A percentile compares a stretch with the other conserved stretches of the same genome.
Evolutionary conservation across 73 alveolate species (phyloP).

Genomic region (Symbiodinium natans): DNA sequence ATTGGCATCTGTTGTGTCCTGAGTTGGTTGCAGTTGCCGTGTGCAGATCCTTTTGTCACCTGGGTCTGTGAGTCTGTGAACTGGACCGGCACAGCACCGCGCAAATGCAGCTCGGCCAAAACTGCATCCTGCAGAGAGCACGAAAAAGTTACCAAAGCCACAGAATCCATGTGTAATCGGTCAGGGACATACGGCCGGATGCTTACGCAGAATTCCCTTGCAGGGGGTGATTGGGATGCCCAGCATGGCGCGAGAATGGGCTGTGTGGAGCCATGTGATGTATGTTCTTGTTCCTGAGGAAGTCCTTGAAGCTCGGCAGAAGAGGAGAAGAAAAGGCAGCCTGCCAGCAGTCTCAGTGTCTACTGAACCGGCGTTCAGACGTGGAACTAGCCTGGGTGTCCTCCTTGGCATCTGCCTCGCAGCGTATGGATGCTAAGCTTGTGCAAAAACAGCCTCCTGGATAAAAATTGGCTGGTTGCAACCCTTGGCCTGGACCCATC

Average conservation of each 20-base stretch:
- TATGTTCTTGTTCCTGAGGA: neutral
- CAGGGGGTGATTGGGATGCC: too few species aligned
- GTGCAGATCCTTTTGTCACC: too few species aligned
- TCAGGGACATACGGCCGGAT: too few species aligned
- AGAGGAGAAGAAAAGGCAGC: neutral
- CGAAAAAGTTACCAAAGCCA: too few species aligned
- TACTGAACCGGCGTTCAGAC: neutral
- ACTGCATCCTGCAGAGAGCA: neutral
- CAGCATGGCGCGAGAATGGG: too few species aligned
- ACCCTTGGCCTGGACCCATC: too few species aligned
- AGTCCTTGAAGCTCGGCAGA: neutral
- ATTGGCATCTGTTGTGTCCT: neutral
- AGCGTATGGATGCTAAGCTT: neutral
- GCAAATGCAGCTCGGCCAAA: neutral
- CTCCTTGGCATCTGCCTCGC: neutral
- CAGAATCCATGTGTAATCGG: too few species aligned
- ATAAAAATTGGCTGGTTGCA: too few species aligned
- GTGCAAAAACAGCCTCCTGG: too few species aligned
- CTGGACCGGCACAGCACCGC: neutral
- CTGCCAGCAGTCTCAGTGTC: neutral
- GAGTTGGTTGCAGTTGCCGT: neutral
- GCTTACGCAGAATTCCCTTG: too few species aligned
- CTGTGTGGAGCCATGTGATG: too few species aligned
- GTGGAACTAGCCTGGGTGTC: neutral
- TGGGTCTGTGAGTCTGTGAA: neutral